These are phyloP conservation scores for Ogataea trehalophila DNA, from an alignment of 805 yeast genomes.

Conservation along the genomic window DNA sequence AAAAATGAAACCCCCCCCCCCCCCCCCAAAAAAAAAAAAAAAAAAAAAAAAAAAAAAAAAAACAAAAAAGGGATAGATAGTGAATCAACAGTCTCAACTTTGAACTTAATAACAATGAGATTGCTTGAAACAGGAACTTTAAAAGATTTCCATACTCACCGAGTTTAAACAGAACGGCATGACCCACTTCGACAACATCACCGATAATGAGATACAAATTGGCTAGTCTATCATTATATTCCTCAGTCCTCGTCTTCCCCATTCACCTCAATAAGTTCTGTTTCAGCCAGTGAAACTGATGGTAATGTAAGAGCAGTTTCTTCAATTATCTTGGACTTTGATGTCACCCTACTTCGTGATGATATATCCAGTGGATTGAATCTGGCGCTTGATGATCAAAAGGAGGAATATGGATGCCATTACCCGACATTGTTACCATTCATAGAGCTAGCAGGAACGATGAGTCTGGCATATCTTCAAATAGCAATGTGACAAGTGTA, in stretches of 20 bases:
- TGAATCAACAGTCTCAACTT: no score
- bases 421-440: neutral
- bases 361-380: conserved; percentile 18
- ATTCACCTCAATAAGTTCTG: neutral
- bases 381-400: conserved; percentile 18
- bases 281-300: neutral
- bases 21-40: no score
- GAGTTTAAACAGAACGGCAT: neutral
- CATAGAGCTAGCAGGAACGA: neutral
- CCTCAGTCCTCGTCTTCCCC: neutral
- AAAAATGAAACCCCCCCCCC: no score
- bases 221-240: neutral
- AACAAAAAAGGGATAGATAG: no score
- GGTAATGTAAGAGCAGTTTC: neutral
- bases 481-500: neutral
- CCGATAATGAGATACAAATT: neutral
- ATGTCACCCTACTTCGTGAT: conserved; percentile 12
- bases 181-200: neutral
- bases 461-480: neutral
- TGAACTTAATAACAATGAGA: no score
- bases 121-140: no score
- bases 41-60: no score
- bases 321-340: conserved; percentile 5
- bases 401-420: conserved; percentile 21
- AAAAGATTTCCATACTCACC: neutral